Conservation (phyloP, 2,329 filamentous ascomycete genomes). For the Fusarium globosum region DNA sequence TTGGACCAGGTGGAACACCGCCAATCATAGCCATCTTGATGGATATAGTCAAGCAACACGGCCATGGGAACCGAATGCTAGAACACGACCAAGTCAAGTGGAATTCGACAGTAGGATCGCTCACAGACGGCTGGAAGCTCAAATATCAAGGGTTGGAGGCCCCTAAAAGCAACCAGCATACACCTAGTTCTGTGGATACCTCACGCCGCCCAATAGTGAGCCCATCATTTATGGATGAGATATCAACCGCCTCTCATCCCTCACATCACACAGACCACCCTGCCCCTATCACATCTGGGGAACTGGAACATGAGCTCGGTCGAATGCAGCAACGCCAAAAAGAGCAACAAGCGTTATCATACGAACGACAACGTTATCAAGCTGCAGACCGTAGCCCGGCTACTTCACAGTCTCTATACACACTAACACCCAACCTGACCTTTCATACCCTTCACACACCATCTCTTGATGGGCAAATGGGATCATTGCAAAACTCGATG, state of each 20-base stretch:
- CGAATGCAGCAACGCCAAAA: constrained; percentile 39
- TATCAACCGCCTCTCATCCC: constrained; percentile 45
- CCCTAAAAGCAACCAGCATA: constrained; percentile 38
- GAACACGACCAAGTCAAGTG: constrained; percentile 50
- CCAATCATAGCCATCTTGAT: constrained; percentile 51
- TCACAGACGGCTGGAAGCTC: constrained; percentile 45
- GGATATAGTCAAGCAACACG: constrained; percentile 49
- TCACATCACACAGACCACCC: constrained; percentile 39
- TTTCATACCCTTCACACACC: constrained; percentile 43
- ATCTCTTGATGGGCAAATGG: constrained; percentile 32
- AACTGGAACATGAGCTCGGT: constrained; percentile 39
- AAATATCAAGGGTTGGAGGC: constrained; percentile 23
- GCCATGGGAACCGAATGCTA: constrained; percentile 47
- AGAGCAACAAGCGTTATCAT: constrained; percentile 36
- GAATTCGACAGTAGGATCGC: constrained; percentile 43
- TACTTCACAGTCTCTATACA: constrained; percentile 38
- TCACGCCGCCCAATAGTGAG: constrained; percentile 24
- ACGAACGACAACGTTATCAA: constrained; percentile 37
- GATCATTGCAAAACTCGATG: constrained; percentile 35
- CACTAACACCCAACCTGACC: constrained; percentile 39
- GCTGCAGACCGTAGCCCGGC: constrained; percentile 34
- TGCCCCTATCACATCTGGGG: constrained; percentile 37
- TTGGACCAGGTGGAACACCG: constrained; percentile 50
- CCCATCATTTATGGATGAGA: constrained; percentile 42
- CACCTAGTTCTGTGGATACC: constrained; percentile 32